Evolutionary conservation across 495 filamentous ascomycete species (phyloP).

Genomic region (Sordaria brevicollis): DNA sequence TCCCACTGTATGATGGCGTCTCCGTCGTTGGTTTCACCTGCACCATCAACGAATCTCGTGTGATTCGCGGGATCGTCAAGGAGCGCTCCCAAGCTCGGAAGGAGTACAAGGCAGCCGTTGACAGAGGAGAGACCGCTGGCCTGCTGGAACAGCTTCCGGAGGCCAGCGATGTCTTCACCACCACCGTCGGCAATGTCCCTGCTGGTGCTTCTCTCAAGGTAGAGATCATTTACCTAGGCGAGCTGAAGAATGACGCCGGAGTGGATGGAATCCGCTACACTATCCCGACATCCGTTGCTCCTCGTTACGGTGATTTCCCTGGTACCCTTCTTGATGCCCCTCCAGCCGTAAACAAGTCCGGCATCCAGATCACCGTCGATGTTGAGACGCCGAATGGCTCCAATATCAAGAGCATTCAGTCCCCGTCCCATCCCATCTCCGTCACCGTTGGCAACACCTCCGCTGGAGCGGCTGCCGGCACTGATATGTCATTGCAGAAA

Average conservation of each 20-base stretch:
- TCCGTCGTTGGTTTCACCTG: conserved; percentile 54
- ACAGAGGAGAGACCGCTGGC: conserved; percentile 47
- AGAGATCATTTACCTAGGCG: conserved; percentile 53
- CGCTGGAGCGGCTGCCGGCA: conserved; percentile 20
- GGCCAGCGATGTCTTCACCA: conserved; percentile 53
- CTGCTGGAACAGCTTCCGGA: conserved; percentile 49
- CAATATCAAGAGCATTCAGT: conserved; percentile 48
- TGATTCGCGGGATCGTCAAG: conserved; percentile 50
- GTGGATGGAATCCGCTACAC: conserved; percentile 54
- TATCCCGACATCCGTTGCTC: conserved; percentile 51
- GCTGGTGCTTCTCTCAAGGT: conserved; percentile 41
- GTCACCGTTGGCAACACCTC: conserved; percentile 51
- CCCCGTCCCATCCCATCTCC: conserved; percentile 57
- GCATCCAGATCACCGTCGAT: conserved; percentile 51
- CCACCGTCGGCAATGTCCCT: conserved; percentile 53
- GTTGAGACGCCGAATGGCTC: conserved; percentile 44
- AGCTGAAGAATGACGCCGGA: conserved; percentile 56
- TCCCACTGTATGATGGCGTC: conserved; percentile 59
- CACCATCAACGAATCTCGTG: conserved; percentile 34
- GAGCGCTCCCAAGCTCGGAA: conserved; percentile 46
- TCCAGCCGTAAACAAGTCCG: conserved; percentile 13
- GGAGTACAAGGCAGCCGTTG: conserved; percentile 43
- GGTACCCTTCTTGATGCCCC: conserved; percentile 10
- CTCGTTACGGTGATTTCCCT: conserved; percentile 48
- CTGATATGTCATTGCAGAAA: conserved; percentile 38